Evolutionary conservation across 2,329 filamentous ascomycete genomes (phyloP).

Genomic region (Aphanoascus verrucosus): DNA sequence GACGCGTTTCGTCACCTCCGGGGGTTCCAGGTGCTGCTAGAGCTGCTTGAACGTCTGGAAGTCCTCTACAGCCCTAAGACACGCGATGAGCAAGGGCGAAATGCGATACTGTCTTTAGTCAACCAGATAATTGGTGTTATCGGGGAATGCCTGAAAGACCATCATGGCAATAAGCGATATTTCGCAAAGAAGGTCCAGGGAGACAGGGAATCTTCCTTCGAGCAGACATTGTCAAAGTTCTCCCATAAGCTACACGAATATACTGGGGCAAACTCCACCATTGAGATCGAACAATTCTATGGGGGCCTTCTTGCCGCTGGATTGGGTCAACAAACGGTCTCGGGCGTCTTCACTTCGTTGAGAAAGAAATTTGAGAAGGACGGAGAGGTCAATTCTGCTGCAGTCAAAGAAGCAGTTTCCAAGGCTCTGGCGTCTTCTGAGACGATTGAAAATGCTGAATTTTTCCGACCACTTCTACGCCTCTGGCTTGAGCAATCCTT

Average conservation of each 20-base stretch:
- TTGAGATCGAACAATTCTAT: constrained; percentile 58
- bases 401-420: constrained; percentile 22
- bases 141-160: constrained; percentile 61
- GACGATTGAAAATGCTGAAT: constrained; percentile 34
- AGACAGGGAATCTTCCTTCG: constrained; percentile 67
- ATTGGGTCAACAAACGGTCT: constrained; percentile 64
- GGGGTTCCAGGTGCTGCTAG: constrained; percentile 66
- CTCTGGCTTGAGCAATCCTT: constrained; percentile 50
- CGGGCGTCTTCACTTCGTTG: constrained; percentile 50
- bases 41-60: constrained; percentile 58
- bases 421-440: constrained; percentile 33
- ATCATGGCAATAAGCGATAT: constrained; percentile 78
- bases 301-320: constrained; percentile 72
- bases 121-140: constrained; percentile 50
- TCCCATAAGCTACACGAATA: constrained; percentile 44
- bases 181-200: constrained; percentile 66
- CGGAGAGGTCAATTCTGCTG: constrained; percentile 13
- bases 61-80: constrained; percentile 60
- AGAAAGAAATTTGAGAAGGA: constrained; percentile 22
- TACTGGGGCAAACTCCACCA: constrained; percentile 11
- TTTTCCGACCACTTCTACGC: constrained; percentile 30
- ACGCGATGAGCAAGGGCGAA: constrained; percentile 52
- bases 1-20: constrained; percentile 73
- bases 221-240: constrained; percentile 58
- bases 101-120: constrained; percentile 57